phyloP scores from a whole-genome alignment of 1,284 basidiomycete genomes.

The Gymnopus androsaceus region DNA sequence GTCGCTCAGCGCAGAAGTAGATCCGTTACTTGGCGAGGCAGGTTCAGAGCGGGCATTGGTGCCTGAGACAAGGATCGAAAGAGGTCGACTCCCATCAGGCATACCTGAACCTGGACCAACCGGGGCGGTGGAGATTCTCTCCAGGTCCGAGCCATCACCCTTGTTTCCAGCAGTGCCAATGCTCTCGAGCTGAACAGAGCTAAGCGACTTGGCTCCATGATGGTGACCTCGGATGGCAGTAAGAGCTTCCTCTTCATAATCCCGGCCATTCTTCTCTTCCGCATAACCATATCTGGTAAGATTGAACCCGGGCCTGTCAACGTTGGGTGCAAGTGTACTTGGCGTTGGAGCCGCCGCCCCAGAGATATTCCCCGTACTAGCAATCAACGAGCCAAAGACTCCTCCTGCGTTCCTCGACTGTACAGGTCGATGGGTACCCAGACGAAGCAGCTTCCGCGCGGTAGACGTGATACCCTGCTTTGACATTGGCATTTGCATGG shows the following conservation, averaged over 20 bases:
- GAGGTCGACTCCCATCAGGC: background rate
- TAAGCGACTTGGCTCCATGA: slow-evolving; percentile 1
- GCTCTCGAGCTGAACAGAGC: background rate
- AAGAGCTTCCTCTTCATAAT: background rate
- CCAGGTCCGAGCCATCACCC: background rate
- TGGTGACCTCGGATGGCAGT: background rate
- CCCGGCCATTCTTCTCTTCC: background rate
- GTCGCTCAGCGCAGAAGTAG: background rate
- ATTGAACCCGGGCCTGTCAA: slow-evolving; percentile 69
- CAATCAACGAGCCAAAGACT: slow-evolving; percentile 57
- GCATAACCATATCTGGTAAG: slow-evolving; percentile 51
- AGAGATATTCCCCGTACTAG: slow-evolving; percentile 66
- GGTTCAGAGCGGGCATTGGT: background rate
- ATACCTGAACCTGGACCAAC: background rate
- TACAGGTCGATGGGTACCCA: slow-evolving; percentile 7
- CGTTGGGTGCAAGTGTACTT: slow-evolving; percentile 61
- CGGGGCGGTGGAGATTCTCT: background rate
- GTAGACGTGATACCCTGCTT: background rate
- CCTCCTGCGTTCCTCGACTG: slow-evolving; percentile 17
- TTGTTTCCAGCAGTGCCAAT: background rate
- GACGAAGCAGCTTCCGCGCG: slow-evolving; percentile 7
- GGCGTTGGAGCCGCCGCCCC: slow-evolving; percentile 60
- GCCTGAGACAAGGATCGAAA: background rate
- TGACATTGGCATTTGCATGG: background rate
- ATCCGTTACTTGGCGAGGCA: background rate